Evolutionary conservation across 139 green algal species (phyloP).

Genomic region (Chlorokybus atmophyticus): DNA sequence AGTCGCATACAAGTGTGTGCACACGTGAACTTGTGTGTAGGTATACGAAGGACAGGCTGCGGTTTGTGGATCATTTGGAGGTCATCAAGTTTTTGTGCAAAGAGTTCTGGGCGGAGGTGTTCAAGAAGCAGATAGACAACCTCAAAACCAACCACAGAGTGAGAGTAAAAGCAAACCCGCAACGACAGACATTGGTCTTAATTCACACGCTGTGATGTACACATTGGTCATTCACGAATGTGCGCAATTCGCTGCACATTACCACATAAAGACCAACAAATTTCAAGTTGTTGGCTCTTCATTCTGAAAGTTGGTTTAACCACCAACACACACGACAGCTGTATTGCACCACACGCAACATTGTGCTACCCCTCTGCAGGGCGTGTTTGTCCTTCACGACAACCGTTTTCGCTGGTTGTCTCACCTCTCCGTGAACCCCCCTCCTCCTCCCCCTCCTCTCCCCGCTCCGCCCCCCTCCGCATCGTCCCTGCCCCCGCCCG

Average conservation of each 20-base stretch:
- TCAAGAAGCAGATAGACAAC: conserved; percentile 39
- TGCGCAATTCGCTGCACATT: neutral
- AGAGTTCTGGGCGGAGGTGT: conserved; percentile 32
- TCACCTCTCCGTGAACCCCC: conserved; percentile 7
- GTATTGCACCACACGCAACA: no score
- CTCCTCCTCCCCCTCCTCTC: no score
- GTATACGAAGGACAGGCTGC: conserved; percentile 24
- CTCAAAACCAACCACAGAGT: conserved; percentile 39
- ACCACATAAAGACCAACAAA: neutral
- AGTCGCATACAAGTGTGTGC: no score
- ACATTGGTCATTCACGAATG: neutral
- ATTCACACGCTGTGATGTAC: no score
- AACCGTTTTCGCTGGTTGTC: conserved; percentile 27
- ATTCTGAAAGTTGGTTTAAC: neutral
- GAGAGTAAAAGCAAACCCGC: neutral
- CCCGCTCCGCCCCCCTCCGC: no score
- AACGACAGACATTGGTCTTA: neutral
- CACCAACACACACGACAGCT: neutral
- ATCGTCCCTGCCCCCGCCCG: no score
- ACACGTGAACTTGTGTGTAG: no score
- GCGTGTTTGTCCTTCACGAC: conserved; percentile 32
- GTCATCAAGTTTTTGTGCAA: conserved; percentile 43
- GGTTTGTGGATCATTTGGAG: conserved; percentile 24
- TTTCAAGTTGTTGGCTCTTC: no score
- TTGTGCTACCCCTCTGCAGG: conserved; percentile 13